A percentile compares a stretch with the other conserved stretches of the same genome.
These are phyloP conservation scores for Solanum gandarillasii DNA, from an alignment of 257 asterid genomes.

Conservation along the genomic window DNA sequence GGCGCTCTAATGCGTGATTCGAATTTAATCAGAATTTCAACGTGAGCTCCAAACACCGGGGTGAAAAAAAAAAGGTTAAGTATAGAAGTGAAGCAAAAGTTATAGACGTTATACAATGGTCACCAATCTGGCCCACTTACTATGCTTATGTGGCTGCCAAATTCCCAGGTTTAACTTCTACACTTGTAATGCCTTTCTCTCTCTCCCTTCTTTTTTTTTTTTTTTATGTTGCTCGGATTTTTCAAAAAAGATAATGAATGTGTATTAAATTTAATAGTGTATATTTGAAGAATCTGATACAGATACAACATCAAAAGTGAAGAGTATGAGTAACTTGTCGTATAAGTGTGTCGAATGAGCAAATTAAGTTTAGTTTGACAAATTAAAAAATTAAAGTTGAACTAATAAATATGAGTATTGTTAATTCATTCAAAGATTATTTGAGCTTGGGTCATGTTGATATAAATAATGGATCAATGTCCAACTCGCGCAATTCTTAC, in stretches of 20 bases:
- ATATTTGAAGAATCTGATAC: accelerated
- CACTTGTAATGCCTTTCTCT: background rate
- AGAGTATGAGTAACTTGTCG: accelerated
- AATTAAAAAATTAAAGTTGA: background rate
- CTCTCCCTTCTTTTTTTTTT: background rate
- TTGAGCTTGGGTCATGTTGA: background rate
- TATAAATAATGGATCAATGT: background rate
- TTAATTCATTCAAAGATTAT: background rate
- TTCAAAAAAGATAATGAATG: too few relatives aligned
- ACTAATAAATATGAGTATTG: background rate
- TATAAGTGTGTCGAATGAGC: background rate
- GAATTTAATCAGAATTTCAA: too few relatives aligned
- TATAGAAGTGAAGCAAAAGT: slow-evolving; percentile 27
- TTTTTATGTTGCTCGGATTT: background rate
- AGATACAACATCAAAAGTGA: accelerated
- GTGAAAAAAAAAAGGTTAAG: background rate
- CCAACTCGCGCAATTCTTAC: background rate
- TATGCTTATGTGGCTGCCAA: slow-evolving; percentile 9
- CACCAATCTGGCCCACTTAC: slow-evolving; percentile 1
- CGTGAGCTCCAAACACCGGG: accelerated
- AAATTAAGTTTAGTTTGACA: background rate
- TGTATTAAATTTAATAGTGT: too few relatives aligned
- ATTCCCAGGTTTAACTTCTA: background rate
- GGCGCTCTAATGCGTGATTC: accelerated
- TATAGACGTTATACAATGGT: slow-evolving; percentile 7